Evolutionary conservation across 495 filamentous ascomycete species (phyloP).

Genomic region (Aspergillus olivimuriae): DNA sequence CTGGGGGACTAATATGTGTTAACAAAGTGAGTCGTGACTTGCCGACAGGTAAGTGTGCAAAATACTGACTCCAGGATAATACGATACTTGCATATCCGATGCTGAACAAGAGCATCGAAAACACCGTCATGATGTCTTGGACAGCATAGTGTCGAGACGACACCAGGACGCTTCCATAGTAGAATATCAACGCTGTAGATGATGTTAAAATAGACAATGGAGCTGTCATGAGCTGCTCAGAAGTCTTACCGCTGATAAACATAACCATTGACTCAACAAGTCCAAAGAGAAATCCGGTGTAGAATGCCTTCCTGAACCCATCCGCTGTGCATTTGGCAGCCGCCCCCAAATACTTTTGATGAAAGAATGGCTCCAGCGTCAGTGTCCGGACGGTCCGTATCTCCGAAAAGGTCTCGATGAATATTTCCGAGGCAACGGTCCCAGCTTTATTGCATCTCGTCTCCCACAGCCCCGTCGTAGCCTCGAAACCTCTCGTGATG

Average conservation of each 20-base stretch:
- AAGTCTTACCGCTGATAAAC: conserved; percentile 55
- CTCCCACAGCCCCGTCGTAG: conserved; percentile 66
- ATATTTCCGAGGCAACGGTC: conserved; percentile 47
- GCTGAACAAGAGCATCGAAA: conserved; percentile 79
- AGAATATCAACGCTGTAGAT: conserved; percentile 68
- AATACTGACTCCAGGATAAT: conserved; percentile 50
- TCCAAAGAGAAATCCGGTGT: conserved; percentile 69
- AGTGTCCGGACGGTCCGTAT: conserved; percentile 75
- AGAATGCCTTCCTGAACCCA: conserved; percentile 41
- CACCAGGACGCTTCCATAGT: conserved; percentile 66
- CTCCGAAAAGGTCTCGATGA: conserved; percentile 75
- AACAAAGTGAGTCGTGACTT: conserved; percentile 2
- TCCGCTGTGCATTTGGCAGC: conserved; percentile 24
- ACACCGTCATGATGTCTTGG: conserved; percentile 60
- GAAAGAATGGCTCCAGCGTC: conserved; percentile 70
- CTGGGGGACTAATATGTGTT: conserved; percentile 55
- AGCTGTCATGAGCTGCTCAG: background rate
- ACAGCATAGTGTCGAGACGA: conserved; percentile 38
- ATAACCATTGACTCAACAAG: conserved; percentile 61
- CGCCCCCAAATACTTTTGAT: conserved; percentile 53
- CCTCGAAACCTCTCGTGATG: conserved; percentile 55
- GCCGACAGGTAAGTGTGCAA: background rate
- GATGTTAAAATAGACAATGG: conserved; percentile 4
- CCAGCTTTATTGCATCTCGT: conserved; percentile 54
- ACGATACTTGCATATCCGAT: conserved; percentile 64